Evolutionary conservation across 1,139 yeast genomes (phyloP).

Genomic region (Sugiyamaella neomexicana): DNA sequence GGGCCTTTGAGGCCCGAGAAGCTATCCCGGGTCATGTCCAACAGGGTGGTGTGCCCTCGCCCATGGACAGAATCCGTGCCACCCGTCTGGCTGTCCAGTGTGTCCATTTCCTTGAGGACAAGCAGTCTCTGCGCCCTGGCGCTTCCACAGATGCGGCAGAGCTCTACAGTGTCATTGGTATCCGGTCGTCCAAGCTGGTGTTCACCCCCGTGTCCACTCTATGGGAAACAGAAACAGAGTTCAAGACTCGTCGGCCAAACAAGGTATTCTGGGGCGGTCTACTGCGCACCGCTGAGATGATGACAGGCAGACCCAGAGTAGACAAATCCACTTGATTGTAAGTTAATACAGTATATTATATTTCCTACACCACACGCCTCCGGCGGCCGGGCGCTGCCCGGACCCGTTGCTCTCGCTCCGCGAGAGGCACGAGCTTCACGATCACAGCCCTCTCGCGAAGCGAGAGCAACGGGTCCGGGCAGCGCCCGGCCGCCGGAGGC

Average conservation of each 20-base stretch:
- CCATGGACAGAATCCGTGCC: conserved; percentile 91
- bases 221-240: conserved; percentile 83
- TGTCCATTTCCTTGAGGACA: conserved; percentile 72
- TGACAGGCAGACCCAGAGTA: conserved; percentile 64
- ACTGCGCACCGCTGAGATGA: conserved; percentile 76
- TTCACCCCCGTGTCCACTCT: conserved; percentile 73
- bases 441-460: neutral
- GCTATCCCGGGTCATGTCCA: conserved; percentile 98
- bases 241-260: conserved; percentile 82
- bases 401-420: too few species aligned
- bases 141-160: conserved; percentile 40
- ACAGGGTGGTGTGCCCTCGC: conserved; percentile 95
- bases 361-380: neutral
- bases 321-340: conserved; percentile 1
- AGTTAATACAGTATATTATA: neutral
- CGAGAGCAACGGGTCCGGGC: neutral
- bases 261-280: conserved; percentile 76
- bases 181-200: conserved; percentile 71
- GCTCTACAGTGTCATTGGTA: conserved; percentile 86
- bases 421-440: too few species aligned
- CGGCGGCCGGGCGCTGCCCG: neutral
- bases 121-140: conserved; percentile 29
- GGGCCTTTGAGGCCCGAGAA: conserved; percentile 84
- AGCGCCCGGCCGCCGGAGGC: conserved; percentile 1
- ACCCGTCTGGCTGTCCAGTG: conserved; percentile 88